phyloP scores from a whole-genome alignment of 306 rosid species.

The Dicorynia guianensis region DNA sequence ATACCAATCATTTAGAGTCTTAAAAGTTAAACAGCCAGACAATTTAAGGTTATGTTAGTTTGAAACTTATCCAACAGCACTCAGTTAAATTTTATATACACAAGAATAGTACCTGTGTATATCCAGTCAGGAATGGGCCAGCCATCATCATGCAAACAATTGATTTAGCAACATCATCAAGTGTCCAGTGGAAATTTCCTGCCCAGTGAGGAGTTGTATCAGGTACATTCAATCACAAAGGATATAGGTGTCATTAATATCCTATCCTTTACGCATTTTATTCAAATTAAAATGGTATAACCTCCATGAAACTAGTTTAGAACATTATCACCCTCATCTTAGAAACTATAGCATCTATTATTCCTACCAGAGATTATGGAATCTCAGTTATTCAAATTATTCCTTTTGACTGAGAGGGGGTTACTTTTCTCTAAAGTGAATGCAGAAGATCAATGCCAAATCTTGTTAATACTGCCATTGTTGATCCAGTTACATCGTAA shows the following conservation, averaged over 20 bases:
- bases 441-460: too few species aligned
- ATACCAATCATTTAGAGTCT: conserved; percentile 98
- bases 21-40: conserved; percentile 27
- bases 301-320: neutral
- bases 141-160: conserved; percentile 94
- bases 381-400: neutral
- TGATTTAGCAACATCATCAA: conserved; percentile 90
- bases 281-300: too few species aligned
- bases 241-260: neutral
- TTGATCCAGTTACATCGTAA: neutral
- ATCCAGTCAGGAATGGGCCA: conserved; percentile 95
- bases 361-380: neutral
- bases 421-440: too few species aligned
- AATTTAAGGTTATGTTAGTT: conserved; percentile 26
- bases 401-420: too few species aligned
- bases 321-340: neutral
- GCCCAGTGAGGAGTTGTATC: conserved; percentile 29
- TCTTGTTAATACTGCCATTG: too few species aligned
- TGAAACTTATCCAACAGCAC: conserved; percentile 26
- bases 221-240: neutral
- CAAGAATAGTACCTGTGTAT: conserved; percentile 72
- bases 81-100: conserved; percentile 1
- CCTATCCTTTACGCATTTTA: too few species aligned
- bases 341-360: neutral
- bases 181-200: conserved; percentile 95